Base-by-base conservation (phyloP, 441 rosid genomes). In the Gossypium schwendimanii region DNA sequence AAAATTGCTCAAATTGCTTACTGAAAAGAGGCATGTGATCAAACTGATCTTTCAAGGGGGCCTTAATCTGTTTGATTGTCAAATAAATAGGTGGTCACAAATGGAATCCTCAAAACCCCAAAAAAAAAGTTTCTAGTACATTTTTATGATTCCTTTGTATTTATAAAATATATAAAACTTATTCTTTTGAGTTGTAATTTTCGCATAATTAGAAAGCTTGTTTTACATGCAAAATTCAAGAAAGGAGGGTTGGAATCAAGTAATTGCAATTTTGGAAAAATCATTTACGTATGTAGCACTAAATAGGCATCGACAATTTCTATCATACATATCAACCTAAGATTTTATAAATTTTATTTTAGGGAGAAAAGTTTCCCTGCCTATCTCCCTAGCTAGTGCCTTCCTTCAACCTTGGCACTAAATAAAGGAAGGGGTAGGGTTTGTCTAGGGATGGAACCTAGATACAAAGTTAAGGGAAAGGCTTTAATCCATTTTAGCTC, bases 41-140 rank as follows among this genome's bases (percentile, higher is more conserved):
- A 24, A 66, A 47, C 39, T 24, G 39, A 66, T 66, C 21, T 66
- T 23, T 47, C 70, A n/a, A 47, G 39, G n/a, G 57, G 70, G 20
- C 55, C 21, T 64, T 44, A 20, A 18, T 31, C 44, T 64, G 53
- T 44, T 41, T n/a, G 11, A 21, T 63, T 39, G 17, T 12, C 12
- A 44, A 33, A 21, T 21, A 20, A 44, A 64, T 64, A 66, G 14
- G 70, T 47, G 57, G 41, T 65, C 57, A n/a, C 41, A 58, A 2
- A 11, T 41, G 20, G 33, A 23, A 41, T 20, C 69, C 44, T 41
- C 18, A 2, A 1, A 45, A 23, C 36, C 7, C n/a, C 6, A n/a
- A n/a, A n/a, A 12, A 12, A 44, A 17, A 63, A 36, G 17, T 3
- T 33, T 31, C 23, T 10, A 18, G 26, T 4, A 36, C 8, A 45